Percentiles rank a stretch among this genome's conserved stretches.
Evolutionary conservation across 2,329 filamentous ascomycete species (phyloP).

Genomic region (Trichoderma breve): DNA sequence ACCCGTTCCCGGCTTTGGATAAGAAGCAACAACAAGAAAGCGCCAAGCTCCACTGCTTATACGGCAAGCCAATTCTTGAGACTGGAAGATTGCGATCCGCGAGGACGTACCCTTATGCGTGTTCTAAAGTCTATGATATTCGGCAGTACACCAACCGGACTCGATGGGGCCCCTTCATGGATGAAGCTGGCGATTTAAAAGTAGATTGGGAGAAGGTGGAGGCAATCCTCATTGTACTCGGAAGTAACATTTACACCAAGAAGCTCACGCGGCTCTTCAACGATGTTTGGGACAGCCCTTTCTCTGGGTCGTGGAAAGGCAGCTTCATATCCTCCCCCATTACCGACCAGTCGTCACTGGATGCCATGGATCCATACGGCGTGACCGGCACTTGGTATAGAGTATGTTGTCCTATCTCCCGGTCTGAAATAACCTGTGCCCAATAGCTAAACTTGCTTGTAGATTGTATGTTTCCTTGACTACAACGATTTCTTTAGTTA

Average conservation of each 20-base stretch:
- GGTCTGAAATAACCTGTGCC: neutral
- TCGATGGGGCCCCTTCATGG: conserved; percentile 69
- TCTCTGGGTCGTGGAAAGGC: conserved; percentile 52
- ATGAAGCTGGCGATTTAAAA: conserved; percentile 54
- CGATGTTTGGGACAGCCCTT: conserved; percentile 55
- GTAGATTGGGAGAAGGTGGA: conserved; percentile 83
- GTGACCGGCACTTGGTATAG: conserved; percentile 70
- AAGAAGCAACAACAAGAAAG: conserved; percentile 55
- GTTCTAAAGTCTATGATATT: conserved; percentile 70
- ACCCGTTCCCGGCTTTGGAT: neutral
- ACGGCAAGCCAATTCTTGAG: conserved; percentile 57
- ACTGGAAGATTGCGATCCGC: conserved; percentile 36
- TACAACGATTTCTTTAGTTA: conserved; percentile 70
- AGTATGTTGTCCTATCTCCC: conserved; percentile 38
- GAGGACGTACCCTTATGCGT: conserved; percentile 58
- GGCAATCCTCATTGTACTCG: conserved; percentile 67
- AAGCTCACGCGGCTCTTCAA: conserved; percentile 47
- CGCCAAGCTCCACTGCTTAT: conserved; percentile 68
- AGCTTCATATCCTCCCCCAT: conserved; percentile 44
- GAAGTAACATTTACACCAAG: conserved; percentile 57
- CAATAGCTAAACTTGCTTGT: conserved; percentile 24
- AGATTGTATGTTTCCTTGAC: conserved; percentile 55
- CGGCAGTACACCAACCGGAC: conserved; percentile 61
- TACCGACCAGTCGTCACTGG: conserved; percentile 43
- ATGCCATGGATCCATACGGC: conserved; percentile 65